phyloP scores from a whole-genome alignment of 306 rosid genomes.

The Vigna angularis region DNA sequence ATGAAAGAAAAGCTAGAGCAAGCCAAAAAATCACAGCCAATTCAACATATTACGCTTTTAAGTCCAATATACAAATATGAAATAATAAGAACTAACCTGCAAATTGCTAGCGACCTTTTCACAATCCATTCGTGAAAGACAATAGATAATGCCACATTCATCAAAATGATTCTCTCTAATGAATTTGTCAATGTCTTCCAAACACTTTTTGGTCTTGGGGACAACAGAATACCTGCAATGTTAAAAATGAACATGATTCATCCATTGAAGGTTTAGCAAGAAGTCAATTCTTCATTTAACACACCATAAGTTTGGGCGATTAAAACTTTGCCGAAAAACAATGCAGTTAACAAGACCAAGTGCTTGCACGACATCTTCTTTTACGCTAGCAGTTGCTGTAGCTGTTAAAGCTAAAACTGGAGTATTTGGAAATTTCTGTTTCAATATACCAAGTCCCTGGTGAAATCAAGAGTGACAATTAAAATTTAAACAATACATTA shows the following conservation, averaged over 20 bases:
- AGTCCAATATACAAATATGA: conserved; percentile 28
- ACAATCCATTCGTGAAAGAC: conserved; percentile 99
- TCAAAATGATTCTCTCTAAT: conserved; percentile 83
- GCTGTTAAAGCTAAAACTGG: conserved; percentile 98
- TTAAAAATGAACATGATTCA: conserved; percentile 40
- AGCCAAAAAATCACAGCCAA: conserved; percentile 26
- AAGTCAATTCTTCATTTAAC: conserved; percentile 39
- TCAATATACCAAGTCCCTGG: conserved; percentile 98
- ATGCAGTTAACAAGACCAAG: conserved; percentile 94
- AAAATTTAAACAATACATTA: conserved; percentile 33
- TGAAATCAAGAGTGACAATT: conserved; percentile 41
- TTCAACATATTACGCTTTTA: conserved; percentile 24
- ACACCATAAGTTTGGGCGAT: conserved; percentile 92
- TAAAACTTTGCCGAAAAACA: conserved; percentile 96
- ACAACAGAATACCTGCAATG: conserved; percentile 82
- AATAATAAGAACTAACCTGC: conserved; percentile 67
- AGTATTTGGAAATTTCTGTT: conserved; percentile 89
- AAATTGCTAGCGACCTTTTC: conserved; percentile 94
- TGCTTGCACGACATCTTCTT: conserved; percentile 99
- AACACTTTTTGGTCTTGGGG: conserved; percentile 88
- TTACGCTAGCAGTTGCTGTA: conserved; percentile 98
- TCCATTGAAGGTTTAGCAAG: conserved; percentile 27
- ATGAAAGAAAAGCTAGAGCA: conserved; percentile 22
- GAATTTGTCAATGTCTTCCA: conserved; percentile 93
- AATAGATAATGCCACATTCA: conserved; percentile 96